Evolutionary conservation across 495 filamentous ascomycete genomes (phyloP).

Genomic region (Darksidea phi): DNA sequence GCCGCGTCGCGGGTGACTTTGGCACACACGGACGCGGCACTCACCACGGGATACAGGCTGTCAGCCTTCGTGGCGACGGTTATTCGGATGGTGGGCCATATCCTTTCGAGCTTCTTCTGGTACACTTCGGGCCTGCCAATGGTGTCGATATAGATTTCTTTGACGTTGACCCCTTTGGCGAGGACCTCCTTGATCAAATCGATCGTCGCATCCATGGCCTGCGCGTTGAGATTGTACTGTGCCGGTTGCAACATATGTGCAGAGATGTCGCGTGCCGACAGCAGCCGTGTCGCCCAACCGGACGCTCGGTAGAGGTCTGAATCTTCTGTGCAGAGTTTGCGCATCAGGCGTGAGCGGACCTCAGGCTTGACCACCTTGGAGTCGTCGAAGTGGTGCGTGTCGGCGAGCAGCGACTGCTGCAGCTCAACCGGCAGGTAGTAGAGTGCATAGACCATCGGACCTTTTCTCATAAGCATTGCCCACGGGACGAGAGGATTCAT

Average conservation of each 20-base stretch:
- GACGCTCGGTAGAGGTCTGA: slow-evolving; percentile 66
- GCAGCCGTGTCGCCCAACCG: slow-evolving; percentile 76
- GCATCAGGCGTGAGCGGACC: slow-evolving; percentile 74
- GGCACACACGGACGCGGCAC: slow-evolving; percentile 87
- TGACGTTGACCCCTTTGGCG: slow-evolving; percentile 70
- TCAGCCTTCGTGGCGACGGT: slow-evolving; percentile 97
- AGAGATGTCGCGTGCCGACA: slow-evolving; percentile 82
- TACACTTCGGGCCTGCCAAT: slow-evolving; percentile 80
- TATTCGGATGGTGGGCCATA: slow-evolving; percentile 77
- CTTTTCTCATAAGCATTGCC: slow-evolving; percentile 28
- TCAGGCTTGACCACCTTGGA: slow-evolving; percentile 79
- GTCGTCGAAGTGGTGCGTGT: slow-evolving; percentile 83
- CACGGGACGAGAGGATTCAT: background rate
- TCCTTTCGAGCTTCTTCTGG: slow-evolving; percentile 75
- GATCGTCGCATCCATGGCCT: slow-evolving; percentile 95
- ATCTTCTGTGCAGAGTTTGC: slow-evolving; percentile 62
- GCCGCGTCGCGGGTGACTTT: slow-evolving; percentile 94
- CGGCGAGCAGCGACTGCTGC: slow-evolving; percentile 69
- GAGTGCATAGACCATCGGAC: slow-evolving; percentile 94
- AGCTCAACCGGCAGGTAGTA: slow-evolving; percentile 73
- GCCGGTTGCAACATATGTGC: slow-evolving; percentile 73
- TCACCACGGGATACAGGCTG: slow-evolving; percentile 87
- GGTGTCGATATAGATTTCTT: slow-evolving; percentile 92
- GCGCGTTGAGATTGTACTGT: slow-evolving; percentile 93
- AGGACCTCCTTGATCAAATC: slow-evolving; percentile 75